phyloP scores from a whole-genome alignment of 495 filamentous ascomycete species.

The Neurospora cerealis region DNA sequence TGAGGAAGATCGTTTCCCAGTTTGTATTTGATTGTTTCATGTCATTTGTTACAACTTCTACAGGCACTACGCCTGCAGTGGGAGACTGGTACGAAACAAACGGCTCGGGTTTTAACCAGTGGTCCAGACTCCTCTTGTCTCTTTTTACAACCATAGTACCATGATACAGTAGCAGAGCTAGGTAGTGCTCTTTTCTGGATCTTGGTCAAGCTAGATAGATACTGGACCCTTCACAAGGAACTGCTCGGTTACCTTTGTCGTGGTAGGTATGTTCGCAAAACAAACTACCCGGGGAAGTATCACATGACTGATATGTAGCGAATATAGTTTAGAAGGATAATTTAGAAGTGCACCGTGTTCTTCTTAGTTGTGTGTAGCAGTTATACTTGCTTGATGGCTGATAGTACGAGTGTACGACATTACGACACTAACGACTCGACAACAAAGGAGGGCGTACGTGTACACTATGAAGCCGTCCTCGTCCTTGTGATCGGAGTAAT shows the following conservation, averaged over 20 bases:
- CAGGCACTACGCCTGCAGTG: background rate
- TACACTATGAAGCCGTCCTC: background rate
- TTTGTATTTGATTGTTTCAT: background rate
- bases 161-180: background rate
- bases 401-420: background rate
- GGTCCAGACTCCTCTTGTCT: background rate
- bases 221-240: background rate
- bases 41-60: background rate
- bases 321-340: background rate
- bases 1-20: background rate
- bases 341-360: too few relatives aligned
- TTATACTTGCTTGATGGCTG: background rate
- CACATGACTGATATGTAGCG: background rate
- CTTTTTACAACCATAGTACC: background rate
- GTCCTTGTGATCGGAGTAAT: background rate
- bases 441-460: background rate
- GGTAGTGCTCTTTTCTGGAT: background rate
- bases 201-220: background rate
- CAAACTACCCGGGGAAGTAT: background rate
- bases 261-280: background rate
- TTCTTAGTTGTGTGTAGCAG: background rate
- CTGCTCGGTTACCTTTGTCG: background rate
- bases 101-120: background rate
- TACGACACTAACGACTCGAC: background rate
- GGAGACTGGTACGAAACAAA: background rate